Percentiles rank a stretch among this genome's conserved stretches.
These are phyloP conservation scores for Oidium heveae DNA, from an alignment of 2,329 filamentous ascomycete species.

Conservation along the genomic window DNA sequence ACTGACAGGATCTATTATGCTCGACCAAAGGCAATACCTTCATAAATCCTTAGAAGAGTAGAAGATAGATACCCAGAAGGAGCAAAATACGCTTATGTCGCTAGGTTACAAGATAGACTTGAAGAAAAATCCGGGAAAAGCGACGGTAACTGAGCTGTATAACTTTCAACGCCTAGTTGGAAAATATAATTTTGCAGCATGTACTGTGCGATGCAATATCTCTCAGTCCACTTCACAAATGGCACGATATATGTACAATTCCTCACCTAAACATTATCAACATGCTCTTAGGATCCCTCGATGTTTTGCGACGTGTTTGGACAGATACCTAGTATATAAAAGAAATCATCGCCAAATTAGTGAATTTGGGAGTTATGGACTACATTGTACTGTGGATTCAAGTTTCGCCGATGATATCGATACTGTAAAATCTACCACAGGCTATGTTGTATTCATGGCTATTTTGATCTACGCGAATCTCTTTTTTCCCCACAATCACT, in stretches of 20 bases:
- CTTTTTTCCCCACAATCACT: not conserved
- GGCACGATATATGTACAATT: not conserved
- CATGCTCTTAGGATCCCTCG: not conserved
- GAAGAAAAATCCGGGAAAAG: not conserved
- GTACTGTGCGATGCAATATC: not conserved
- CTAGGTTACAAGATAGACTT: not conserved
- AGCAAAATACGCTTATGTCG: not conserved
- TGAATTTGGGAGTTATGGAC: not conserved
- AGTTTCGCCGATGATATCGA: not conserved
- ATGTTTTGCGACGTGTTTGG: not conserved
- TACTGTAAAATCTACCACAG: not conserved
- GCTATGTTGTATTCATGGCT: not conserved
- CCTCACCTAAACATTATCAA: not conserved
- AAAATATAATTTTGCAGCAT: not conserved
- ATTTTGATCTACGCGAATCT: constrained; percentile 1
- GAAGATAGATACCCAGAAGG: not conserved
- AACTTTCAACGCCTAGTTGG: not conserved
- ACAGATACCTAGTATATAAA: not conserved
- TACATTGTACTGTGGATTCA: not conserved
- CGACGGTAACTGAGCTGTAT: not conserved
- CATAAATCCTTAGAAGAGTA: not conserved
- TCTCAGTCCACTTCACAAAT: not conserved
- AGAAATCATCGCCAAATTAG: not conserved
- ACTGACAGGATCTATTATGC: not conserved
- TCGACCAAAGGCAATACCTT: not conserved